These are phyloP conservation scores for Nicotiana tomentosiformis DNA, from an alignment of 257 asterid species.

Conservation along the genomic window DNA sequence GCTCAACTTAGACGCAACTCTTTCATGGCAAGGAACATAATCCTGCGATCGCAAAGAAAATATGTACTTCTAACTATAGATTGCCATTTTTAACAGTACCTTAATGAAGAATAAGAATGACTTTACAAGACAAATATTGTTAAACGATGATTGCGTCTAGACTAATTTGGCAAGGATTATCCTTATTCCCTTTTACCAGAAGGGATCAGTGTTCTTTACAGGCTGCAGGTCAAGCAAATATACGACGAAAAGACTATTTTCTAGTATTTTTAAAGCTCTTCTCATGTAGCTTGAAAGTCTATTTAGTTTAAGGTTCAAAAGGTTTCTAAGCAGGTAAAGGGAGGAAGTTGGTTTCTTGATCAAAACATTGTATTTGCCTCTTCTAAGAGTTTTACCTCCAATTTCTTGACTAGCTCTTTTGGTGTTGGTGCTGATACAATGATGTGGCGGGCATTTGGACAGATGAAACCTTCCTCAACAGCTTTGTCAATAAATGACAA, in stretches of 20 bases:
- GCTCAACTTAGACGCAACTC: slow-evolving; percentile 37
- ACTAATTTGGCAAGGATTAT: not conserved
- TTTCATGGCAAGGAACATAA: slow-evolving; percentile 41
- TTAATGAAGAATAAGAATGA: not conserved
- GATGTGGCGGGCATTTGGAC: slow-evolving; percentile 83
- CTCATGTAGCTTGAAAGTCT: not conserved
- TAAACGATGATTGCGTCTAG: not conserved
- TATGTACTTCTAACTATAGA: not conserved
- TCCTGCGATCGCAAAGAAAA: slow-evolving; percentile 19
- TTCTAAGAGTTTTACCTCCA: slow-evolving; percentile 50
- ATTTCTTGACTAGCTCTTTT: slow-evolving; percentile 69
- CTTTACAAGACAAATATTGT: not conserved
- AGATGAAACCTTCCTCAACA: slow-evolving; percentile 85
- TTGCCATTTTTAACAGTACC: not conserved
- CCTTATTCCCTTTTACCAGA: no score
- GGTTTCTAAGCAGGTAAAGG: not conserved
- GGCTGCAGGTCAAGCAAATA: not conserved
- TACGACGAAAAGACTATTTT: no score
- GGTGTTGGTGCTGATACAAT: slow-evolving; percentile 84
- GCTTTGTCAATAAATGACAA: slow-evolving; percentile 85
- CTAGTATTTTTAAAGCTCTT: no score
- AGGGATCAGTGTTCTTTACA: not conserved
- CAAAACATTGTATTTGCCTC: not conserved
- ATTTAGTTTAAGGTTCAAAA: not conserved
- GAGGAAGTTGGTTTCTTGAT: not conserved